A percentile compares a stretch with the other conserved stretches of the same genome.
Evolutionary conservation across 225 moss, liverwort and hornwort species (phyloP).

Genomic region (Physcomitrium patens): DNA sequence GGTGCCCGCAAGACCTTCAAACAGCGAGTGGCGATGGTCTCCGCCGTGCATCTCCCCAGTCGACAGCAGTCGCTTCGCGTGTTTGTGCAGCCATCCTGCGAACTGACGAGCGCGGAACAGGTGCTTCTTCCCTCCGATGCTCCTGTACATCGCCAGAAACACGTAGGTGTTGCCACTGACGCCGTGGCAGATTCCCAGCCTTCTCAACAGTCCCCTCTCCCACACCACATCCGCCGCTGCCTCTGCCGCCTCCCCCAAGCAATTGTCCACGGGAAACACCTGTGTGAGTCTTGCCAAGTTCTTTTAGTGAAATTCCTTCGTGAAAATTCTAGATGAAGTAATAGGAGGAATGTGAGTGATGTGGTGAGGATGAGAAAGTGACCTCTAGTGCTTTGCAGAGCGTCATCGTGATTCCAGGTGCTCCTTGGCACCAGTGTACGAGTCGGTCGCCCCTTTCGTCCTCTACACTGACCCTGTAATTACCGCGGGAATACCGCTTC

Average conservation of each 20-base stretch:
- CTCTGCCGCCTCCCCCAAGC: slow-evolving; percentile 25
- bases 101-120: slow-evolving; percentile 69
- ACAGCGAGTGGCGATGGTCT: slow-evolving; percentile 66
- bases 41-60: slow-evolving; percentile 74
- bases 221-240: slow-evolving; percentile 61
- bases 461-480: slow-evolving; percentile 60
- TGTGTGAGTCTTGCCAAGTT: neutral
- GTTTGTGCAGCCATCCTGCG: slow-evolving; percentile 69
- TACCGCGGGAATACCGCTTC: slow-evolving; percentile 60
- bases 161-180: slow-evolving; percentile 71
- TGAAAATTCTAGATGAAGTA: neutral
- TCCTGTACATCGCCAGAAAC: slow-evolving; percentile 55
- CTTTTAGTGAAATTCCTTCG: neutral
- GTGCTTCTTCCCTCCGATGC: slow-evolving; percentile 45
- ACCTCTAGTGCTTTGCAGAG: slow-evolving; percentile 75
- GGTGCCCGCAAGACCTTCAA: slow-evolving; percentile 78
- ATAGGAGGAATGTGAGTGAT: neutral
- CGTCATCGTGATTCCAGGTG: slow-evolving; percentile 64
- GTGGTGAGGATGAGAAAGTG: too few species aligned
- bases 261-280: slow-evolving; percentile 41
- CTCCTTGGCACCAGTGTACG: slow-evolving; percentile 88
- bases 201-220: slow-evolving; percentile 65
- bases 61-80: slow-evolving; percentile 53
- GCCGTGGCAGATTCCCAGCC: slow-evolving; percentile 77
- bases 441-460: slow-evolving; percentile 56